phyloP scores from a whole-genome alignment of 768 basidiomycete genomes.

The Pulveroboletus ravenelii region DNA sequence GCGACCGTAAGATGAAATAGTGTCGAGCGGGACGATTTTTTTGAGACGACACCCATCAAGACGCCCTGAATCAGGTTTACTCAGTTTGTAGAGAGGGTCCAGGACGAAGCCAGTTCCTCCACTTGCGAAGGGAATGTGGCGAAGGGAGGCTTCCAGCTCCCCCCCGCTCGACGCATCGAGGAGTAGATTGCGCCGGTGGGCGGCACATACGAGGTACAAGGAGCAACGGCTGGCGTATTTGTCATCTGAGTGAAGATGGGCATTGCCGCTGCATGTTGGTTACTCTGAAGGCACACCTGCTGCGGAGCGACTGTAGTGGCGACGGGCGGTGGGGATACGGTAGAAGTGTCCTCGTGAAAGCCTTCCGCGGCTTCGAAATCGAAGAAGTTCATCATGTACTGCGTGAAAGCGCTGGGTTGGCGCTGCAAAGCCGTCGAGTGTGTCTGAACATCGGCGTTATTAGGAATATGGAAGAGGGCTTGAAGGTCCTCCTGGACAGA shows the following conservation, averaged over 20 bases:
- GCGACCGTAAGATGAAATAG: slow-evolving; percentile 7
- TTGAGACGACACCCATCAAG: background rate
- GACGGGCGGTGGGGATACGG: background rate
- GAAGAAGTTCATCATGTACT: slow-evolving; percentile 36
- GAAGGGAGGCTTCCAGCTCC: slow-evolving; percentile 40
- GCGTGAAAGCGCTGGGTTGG: slow-evolving; percentile 21
- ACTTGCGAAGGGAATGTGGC: slow-evolving; percentile 17
- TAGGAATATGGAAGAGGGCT: slow-evolving; percentile 18
- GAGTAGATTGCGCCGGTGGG: slow-evolving; percentile 50
- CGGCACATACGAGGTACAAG: slow-evolving; percentile 40
- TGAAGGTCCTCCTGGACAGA: slow-evolving; percentile 15
- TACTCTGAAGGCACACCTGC: slow-evolving; percentile 18
- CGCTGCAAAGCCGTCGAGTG: slow-evolving; percentile 14
- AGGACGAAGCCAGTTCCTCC: slow-evolving; percentile 30
- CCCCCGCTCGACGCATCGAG: slow-evolving; percentile 51
- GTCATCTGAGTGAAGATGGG: slow-evolving; percentile 29
- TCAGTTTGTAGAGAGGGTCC: slow-evolving; percentile 21
- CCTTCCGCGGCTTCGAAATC: slow-evolving; percentile 31
- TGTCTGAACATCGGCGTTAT: slow-evolving; percentile 9
- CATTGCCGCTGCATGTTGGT: slow-evolving; percentile 16
- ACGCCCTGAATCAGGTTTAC: background rate
- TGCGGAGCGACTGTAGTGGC: slow-evolving; percentile 19
- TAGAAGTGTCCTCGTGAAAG: slow-evolving; percentile 3
- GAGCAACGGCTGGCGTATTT: slow-evolving; percentile 6
- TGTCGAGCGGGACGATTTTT: slow-evolving; percentile 10